A percentile compares a stretch with the other conserved stretches of the same genome.
These are phyloP conservation scores for Tilletia indica DNA, from an alignment of 1,284 basidiomycete genomes.

Conservation along the genomic window DNA sequence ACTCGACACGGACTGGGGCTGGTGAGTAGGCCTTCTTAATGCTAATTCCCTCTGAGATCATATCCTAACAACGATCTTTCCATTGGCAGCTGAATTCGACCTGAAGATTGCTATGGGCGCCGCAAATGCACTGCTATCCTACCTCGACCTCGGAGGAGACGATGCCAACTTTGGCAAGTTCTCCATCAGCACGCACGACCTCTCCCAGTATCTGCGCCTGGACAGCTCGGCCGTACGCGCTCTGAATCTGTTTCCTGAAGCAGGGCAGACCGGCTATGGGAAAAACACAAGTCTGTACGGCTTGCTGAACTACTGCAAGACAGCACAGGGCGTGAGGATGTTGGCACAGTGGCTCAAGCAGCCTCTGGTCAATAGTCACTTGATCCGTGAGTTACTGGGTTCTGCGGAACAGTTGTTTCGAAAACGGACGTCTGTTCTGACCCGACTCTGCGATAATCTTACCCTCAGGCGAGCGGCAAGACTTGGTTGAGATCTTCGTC, in stretches of 20 bases:
- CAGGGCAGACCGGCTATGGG: constrained; percentile 30
- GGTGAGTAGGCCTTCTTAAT: neutral
- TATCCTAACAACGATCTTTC: neutral
- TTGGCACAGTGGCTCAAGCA: constrained; percentile 95
- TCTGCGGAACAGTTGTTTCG: neutral
- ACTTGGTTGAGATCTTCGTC: constrained; percentile 81
- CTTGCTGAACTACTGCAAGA: constrained; percentile 91
- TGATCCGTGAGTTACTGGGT: constrained; percentile 70
- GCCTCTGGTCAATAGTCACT: constrained; percentile 87
- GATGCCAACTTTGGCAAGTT: constrained; percentile 78
- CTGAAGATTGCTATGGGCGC: constrained; percentile 77
- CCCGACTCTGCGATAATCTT: neutral
- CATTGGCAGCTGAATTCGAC: constrained; percentile 69
- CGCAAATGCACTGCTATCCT: constrained; percentile 76
- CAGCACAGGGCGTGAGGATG: constrained; percentile 86
- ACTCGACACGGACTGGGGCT: constrained; percentile 30
- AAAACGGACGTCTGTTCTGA: neutral
- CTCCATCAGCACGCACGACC: constrained; percentile 79
- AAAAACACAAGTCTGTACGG: constrained; percentile 71
- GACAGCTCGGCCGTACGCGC: constrained; percentile 92
- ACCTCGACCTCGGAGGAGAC: constrained; percentile 80
- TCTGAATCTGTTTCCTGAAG: constrained; percentile 76
- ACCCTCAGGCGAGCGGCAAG: constrained; percentile 62
- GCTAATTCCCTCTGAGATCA: neutral
- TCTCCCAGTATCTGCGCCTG: constrained; percentile 90